These are phyloP conservation scores for Conoideocrella luteorostrata DNA, from an alignment of 2,329 filamentous ascomycete species.

Conservation along the genomic window DNA sequence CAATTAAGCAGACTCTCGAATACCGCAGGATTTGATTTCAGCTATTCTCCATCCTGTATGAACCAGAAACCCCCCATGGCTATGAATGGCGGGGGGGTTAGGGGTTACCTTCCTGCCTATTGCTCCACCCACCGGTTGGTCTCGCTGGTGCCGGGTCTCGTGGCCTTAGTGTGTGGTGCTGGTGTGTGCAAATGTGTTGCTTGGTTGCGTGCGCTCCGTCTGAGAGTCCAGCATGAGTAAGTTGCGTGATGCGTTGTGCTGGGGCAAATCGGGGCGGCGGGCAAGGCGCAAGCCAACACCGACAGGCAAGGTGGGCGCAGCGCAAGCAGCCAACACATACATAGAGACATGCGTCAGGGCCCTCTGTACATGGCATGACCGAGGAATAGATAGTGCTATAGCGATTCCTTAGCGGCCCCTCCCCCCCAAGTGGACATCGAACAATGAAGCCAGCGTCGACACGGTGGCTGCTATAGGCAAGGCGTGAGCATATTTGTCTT, in stretches of 20 bases:
- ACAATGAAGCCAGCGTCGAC: slow-evolving; percentile 9
- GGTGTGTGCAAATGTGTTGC: neutral
- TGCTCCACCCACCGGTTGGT: slow-evolving; percentile 1
- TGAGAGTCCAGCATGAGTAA: neutral
- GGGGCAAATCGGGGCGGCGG: slow-evolving; percentile 5
- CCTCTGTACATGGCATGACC: slow-evolving; percentile 2
- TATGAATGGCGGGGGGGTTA: neutral
- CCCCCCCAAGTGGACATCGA: neutral
- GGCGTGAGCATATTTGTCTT: slow-evolving; percentile 8
- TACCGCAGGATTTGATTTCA: slow-evolving; percentile 7
- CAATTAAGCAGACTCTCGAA: neutral
- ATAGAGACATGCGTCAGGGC: slow-evolving; percentile 5
- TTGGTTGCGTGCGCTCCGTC: neutral
- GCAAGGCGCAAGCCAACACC: neutral
- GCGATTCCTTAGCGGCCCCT: slow-evolving; percentile 1
- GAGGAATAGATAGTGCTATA: neutral
- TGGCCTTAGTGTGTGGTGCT: neutral
- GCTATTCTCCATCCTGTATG: slow-evolving; percentile 9
- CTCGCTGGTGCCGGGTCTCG: neutral
- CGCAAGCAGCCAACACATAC: slow-evolving; percentile 5
- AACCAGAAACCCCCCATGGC: slow-evolving; percentile 8
- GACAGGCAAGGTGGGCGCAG: neutral
- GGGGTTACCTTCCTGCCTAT: neutral
- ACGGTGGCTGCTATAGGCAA: slow-evolving; percentile 8
- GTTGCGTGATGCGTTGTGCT: neutral